A percentile compares a stretch with the other conserved stretches of the same genome.
phyloP scores from a whole-genome alignment of 805 yeast genomes.

The Zygoascus flipseniorum region DNA sequence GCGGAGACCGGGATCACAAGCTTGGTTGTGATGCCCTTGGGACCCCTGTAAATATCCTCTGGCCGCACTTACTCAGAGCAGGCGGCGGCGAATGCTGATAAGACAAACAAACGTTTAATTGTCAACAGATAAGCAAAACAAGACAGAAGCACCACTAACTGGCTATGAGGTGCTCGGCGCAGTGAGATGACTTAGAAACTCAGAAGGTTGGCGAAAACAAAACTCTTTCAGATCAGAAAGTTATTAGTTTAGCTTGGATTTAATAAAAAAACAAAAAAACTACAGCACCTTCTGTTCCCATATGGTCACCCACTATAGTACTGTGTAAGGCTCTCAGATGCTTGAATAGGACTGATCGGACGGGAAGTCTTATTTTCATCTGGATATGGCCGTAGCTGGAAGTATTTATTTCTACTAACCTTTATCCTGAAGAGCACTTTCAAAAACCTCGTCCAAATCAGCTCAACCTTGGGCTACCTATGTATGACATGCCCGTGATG shows the following conservation, averaged over 20 bases:
- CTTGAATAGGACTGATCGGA: constrained; percentile 5
- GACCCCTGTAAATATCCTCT: background rate
- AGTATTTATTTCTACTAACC: background rate
- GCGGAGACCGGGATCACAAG: background rate
- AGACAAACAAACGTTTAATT: background rate
- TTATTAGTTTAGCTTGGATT: background rate
- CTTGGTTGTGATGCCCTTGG: background rate
- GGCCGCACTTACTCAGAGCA: background rate
- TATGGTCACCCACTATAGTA: constrained; percentile 4
- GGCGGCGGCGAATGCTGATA: background rate
- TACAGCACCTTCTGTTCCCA: constrained; percentile 5
- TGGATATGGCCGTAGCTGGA: constrained; percentile 4
- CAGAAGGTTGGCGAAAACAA: no score
- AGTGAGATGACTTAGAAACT: no score
- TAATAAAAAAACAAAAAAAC: background rate
- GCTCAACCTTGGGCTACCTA: no score
- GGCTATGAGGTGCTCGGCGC: no score
- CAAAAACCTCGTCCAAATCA: no score
- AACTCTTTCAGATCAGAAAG: background rate
- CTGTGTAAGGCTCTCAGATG: constrained; percentile 4
- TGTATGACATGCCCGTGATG: no score
- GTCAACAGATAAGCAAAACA: background rate
- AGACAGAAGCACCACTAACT: no score
- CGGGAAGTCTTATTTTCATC: constrained; percentile 4
- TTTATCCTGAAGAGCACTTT: no score